A percentile compares a stretch with the other conserved stretches of the same genome.
These are phyloP conservation scores for Polyrhizophydium stewartii DNA, from an alignment of 371 early-diverging fungal species.

Conservation along the genomic window DNA sequence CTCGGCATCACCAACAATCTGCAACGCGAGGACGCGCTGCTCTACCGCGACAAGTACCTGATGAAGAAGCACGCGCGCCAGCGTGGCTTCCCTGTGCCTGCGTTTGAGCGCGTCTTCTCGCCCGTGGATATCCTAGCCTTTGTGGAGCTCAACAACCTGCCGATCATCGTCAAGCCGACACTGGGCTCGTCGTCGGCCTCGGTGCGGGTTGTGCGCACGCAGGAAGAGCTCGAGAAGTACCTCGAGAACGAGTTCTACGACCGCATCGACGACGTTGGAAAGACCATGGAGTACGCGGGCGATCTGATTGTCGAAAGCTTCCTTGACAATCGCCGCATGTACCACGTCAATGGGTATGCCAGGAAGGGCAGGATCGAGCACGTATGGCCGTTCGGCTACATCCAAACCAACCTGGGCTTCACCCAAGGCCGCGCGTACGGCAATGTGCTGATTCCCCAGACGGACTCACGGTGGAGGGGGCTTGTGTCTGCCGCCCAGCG, in stretches of 20 bases:
- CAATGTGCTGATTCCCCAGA: conserved; percentile 27
- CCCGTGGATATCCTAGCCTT: conserved; percentile 29
- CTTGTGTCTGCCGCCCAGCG: conserved; percentile 19
- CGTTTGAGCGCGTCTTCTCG: conserved; percentile 19
- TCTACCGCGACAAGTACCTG: conserved; percentile 33
- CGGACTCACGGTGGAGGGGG: conserved; percentile 9
- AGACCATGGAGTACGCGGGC: conserved; percentile 26
- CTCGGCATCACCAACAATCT: conserved; percentile 14
- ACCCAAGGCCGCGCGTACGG: conserved; percentile 39
- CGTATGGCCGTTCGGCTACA: conserved; percentile 38
- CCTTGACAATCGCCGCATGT: conserved; percentile 22
- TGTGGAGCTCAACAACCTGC: conserved; percentile 20
- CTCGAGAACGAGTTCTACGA: conserved; percentile 24
- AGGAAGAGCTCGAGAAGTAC: conserved; percentile 18
- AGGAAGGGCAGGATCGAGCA: conserved; percentile 17
- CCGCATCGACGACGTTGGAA: conserved; percentile 21
- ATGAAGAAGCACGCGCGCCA: conserved; percentile 25
- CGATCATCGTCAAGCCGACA: conserved; percentile 37
- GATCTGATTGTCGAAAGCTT: conserved; percentile 37
- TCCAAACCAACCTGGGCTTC: conserved; percentile 34
- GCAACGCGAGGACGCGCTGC: conserved; percentile 13
- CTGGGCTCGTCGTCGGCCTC: conserved; percentile 32
- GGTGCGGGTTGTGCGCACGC: conserved; percentile 20
- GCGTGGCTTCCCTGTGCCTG: conserved; percentile 28
- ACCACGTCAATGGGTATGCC: conserved; percentile 40